Evolutionary conservation across 163 green algal genomes (phyloP), one percentile per base, ranked within the genome.

Genomic region (Trebouxia gelatinosa): DNA sequence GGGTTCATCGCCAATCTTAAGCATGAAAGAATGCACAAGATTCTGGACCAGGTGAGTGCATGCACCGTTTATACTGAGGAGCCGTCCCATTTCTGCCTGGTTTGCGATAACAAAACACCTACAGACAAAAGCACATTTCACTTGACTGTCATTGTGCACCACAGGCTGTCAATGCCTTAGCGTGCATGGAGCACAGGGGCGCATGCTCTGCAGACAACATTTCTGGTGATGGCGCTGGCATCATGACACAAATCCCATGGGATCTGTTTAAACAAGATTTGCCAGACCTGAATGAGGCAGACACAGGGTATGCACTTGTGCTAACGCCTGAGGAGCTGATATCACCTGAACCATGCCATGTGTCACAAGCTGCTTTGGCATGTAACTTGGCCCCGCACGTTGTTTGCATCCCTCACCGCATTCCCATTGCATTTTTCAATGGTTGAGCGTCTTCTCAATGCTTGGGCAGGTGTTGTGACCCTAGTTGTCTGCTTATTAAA

Each of bases 171-270:
- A 89, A 77, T 1, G 95, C 93, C 2, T 89, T 99, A 31, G 94
- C 93, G 1, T 99, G 96, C 88, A 99, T 99, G 96, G 96, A 99
- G 90, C 96, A 99, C 88, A 92, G 96, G 35, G 96, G 96, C 17
- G 96, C 93, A 7, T 99, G 95, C 87, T 97, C 92, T 26, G 93
- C 96, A 5, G 96, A 99, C 70, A 85, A 98, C 76, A 90, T 97
- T 79, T 99, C 95, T 7, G 96, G 96, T 28, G 96, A 99, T 84
- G 96, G 96, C 37, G 92, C 95, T 3, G 96, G 96, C 19, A 75
- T 99, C 21, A 99, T 99, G 96, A 97, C 92, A 3, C 85, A 96
- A 80, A 91, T 99, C 40, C 96, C 96, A 11, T 99, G 96, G 96
- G 92, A 90, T 43, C 81, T 99, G n/a, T 81, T 99, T 75, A 87